phyloP scores from a whole-genome alignment of 306 rosid species.

The Benincasa hispida region DNA sequence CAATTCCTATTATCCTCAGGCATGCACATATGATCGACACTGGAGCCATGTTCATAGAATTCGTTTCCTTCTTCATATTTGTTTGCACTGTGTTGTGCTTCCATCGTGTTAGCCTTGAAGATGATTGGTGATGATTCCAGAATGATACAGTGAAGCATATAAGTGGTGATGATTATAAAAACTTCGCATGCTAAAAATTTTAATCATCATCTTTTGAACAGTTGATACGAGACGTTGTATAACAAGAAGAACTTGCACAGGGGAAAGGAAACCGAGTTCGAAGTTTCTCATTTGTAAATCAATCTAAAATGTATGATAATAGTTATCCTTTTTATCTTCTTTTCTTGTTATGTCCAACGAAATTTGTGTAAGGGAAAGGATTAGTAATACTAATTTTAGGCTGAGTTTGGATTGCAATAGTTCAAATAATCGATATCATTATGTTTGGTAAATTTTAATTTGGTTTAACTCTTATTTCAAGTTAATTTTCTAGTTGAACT shows the following conservation, averaged over 20 bases:
- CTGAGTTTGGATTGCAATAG: not conserved
- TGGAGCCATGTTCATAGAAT: slow-evolving; percentile 91
- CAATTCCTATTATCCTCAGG: slow-evolving; percentile 84
- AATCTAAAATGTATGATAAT: not conserved
- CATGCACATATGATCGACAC: slow-evolving; percentile 91
- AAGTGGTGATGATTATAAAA: not conserved
- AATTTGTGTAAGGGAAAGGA: not conserved
- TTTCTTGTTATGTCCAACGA: not conserved
- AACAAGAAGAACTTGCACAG: not conserved
- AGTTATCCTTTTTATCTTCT: not conserved
- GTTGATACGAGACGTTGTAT: not conserved
- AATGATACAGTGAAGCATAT: not conserved
- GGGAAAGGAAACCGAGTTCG: not conserved
- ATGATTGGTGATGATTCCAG: slow-evolving; percentile 56
- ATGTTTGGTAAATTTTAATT: no score
- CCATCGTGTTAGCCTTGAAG: slow-evolving; percentile 91
- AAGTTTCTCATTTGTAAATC: slow-evolving; percentile 1
- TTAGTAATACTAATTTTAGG: not conserved
- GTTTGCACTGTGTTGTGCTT: slow-evolving; percentile 81
- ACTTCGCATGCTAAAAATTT: not conserved
- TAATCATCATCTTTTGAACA: not conserved
- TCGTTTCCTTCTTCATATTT: slow-evolving; percentile 82
- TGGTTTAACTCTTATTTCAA: no score
- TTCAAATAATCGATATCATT: no score
- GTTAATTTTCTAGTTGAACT: no score